A percentile compares a stretch with the other conserved stretches of the same genome.
Evolutionary conservation across 768 basidiomycete genomes (phyloP).

Genomic region (Termitomyces sp.): DNA sequence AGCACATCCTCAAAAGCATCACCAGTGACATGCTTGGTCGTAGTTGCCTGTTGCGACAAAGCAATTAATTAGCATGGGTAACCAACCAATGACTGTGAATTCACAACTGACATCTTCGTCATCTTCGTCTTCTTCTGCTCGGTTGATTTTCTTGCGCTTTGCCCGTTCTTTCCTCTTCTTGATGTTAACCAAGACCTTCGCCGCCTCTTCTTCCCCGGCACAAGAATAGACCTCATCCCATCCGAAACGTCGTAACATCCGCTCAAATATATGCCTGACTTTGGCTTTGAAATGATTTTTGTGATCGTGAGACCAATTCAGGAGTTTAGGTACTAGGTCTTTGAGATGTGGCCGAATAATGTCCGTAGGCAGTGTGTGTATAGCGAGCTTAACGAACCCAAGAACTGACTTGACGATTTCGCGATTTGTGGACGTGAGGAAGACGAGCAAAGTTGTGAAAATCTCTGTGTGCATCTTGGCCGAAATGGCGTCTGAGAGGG

Average conservation of each 20-base stretch:
- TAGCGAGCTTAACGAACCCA: conserved; percentile 90
- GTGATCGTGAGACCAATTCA: conserved; percentile 95
- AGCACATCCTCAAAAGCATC: conserved; percentile 97
- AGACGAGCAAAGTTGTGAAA: conserved; percentile 81
- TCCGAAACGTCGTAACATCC: conserved; percentile 87
- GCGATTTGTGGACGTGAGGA: conserved; percentile 90
- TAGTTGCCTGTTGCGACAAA: conserved; percentile 36
- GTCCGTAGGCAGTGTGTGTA: conserved; percentile 76
- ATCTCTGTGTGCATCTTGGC: conserved; percentile 77
- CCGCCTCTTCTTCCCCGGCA: conserved; percentile 73
- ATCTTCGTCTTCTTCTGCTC: conserved; percentile 57
- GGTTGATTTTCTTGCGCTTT: conserved; percentile 78
- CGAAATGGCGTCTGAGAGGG: conserved; percentile 60
- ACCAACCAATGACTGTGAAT: neutral
- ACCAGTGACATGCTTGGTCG: conserved; percentile 54
- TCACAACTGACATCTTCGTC: conserved; percentile 34
- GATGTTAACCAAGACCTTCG: conserved; percentile 90
- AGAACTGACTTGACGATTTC: conserved; percentile 97
- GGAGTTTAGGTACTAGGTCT: conserved; percentile 76
- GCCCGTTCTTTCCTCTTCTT: conserved; percentile 93
- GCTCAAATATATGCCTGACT: conserved; percentile 95
- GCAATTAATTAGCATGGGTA: conserved; percentile 4
- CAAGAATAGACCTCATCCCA: conserved; percentile 80
- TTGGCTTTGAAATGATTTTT: conserved; percentile 99
- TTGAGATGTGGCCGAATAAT: conserved; percentile 76